Conservation (phyloP, 495 filamentous ascomycete species). For the Annulohypoxylon stygium region DNA sequence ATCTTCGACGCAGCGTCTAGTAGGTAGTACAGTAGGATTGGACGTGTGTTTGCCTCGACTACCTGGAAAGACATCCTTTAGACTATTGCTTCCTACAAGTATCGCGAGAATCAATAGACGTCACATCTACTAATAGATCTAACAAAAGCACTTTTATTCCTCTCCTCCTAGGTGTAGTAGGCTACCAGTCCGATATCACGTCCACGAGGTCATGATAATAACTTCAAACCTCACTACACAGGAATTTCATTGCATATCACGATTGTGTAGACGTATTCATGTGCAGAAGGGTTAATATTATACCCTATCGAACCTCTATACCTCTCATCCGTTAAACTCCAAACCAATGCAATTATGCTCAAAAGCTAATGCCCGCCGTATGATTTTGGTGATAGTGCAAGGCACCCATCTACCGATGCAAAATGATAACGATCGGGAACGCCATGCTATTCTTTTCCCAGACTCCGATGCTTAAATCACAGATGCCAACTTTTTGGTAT, state of each 20-base stretch:
- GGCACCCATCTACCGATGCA: constrained; percentile 17
- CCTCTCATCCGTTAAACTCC: neutral
- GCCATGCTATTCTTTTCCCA: neutral
- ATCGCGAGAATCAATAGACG: too few species aligned
- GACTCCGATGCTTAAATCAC: neutral
- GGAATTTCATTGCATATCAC: neutral
- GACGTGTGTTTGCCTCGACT: too few species aligned
- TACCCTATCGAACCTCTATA: constrained; percentile 9
- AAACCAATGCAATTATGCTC: neutral
- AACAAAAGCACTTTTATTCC: too few species aligned
- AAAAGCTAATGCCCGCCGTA: constrained; percentile 3
- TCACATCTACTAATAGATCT: too few species aligned
- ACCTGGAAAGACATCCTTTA: too few species aligned
- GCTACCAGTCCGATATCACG: neutral
- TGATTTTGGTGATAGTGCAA: neutral
- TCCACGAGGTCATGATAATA: neutral
- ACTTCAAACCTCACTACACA: neutral
- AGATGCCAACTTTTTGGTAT: constrained; percentile 4
- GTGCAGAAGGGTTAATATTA: constrained; percentile 3
- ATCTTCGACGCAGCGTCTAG: too few species aligned
- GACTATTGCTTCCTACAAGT: too few species aligned
- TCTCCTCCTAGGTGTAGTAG: neutral
- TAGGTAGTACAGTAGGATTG: too few species aligned
- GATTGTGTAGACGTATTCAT: neutral
- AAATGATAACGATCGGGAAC: constrained; percentile 15